Percentiles rank a stretch among this genome's conserved stretches.
These are phyloP conservation scores for Pythium periplocum DNA, from an alignment of 352 stramenopile species.

Conservation along the genomic window DNA sequence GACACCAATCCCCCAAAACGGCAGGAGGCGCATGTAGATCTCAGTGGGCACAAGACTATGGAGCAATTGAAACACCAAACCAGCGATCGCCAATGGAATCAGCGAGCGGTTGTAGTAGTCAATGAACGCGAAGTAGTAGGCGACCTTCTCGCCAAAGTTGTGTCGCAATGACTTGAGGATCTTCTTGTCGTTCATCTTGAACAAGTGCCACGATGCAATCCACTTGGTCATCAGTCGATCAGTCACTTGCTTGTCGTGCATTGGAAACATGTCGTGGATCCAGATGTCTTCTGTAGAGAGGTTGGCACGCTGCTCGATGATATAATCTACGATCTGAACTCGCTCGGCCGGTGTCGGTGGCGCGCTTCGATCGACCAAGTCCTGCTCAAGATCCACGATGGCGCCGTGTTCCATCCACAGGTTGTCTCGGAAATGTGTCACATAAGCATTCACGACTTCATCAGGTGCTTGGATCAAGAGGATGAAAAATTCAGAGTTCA, in stretches of 20 bases:
- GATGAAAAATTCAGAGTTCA: conserved; percentile 79
- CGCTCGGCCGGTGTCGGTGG: conserved; percentile 70
- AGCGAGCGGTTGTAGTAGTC: conserved; percentile 81
- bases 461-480: conserved; percentile 61
- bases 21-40: conserved; percentile 73
- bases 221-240: conserved; percentile 64
- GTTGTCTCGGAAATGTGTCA: conserved; percentile 62
- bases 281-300: conserved; percentile 49
- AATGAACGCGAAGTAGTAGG: conserved; percentile 86
- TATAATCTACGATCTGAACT: conserved; percentile 82
- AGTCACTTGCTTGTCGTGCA: conserved; percentile 70
- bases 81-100: conserved; percentile 63
- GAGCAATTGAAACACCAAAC: conserved; percentile 51
- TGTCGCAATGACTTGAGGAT: conserved; percentile 58
- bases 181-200: conserved; percentile 51
- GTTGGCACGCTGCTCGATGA: conserved; percentile 72
- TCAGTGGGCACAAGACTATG: conserved; percentile 47
- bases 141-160: conserved; percentile 85
- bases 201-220: conserved; percentile 55
- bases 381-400: conserved; percentile 71
- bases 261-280: conserved; percentile 82
- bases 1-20: conserved; percentile 78
- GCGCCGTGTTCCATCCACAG: conserved; percentile 79
- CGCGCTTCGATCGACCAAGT: conserved; percentile 54
- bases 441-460: conserved; percentile 48